These are phyloP conservation scores for Rhododendron molle DNA, from an alignment of 148 eudicot species.

Conservation along the genomic window DNA sequence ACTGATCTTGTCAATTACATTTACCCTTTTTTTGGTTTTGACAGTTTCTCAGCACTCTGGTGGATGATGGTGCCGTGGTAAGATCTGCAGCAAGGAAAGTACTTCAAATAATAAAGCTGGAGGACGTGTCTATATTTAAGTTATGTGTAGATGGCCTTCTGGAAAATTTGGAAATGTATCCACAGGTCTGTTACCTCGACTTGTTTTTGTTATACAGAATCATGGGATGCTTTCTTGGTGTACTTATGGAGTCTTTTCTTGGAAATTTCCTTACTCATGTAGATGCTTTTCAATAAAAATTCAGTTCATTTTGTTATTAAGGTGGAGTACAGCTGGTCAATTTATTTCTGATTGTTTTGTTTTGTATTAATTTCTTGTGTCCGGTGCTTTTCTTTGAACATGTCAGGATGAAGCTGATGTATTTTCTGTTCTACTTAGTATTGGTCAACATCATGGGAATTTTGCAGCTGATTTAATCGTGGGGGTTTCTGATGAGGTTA, in stretches of 20 bases:
- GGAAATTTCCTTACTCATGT: not conserved
- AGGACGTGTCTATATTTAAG: constrained; percentile 39
- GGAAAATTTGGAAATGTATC: constrained; percentile 50
- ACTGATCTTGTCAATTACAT: not conserved
- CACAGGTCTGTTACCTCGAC: constrained; percentile 45
- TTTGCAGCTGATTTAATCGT: constrained; percentile 42
- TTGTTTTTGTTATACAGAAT: not conserved
- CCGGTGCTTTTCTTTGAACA: constrained; percentile 13
- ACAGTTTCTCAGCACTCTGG: constrained; percentile 67
- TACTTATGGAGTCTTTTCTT: not conserved
- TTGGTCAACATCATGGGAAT: constrained; percentile 62
- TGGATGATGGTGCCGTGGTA: constrained; percentile 43
- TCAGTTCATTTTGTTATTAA: not conserved
- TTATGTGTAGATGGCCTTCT: constrained; percentile 52
- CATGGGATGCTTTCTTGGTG: not conserved
- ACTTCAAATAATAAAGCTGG: constrained; percentile 46
- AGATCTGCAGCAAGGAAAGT: constrained; percentile 56
- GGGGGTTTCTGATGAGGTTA: constrained; percentile 52
- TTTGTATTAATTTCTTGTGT: not conserved
- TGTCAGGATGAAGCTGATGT: constrained; percentile 74
- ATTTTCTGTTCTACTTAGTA: constrained; percentile 40
- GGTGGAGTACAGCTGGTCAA: not conserved
- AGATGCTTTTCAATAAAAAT: not conserved
- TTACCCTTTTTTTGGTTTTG: constrained; percentile 10
- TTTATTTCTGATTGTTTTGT: not conserved